Percentiles rank a stretch among this genome's conserved stretches.
These are phyloP conservation scores for Sinapis alba DNA, from an alignment of 441 rosid species.

Conservation along the genomic window DNA sequence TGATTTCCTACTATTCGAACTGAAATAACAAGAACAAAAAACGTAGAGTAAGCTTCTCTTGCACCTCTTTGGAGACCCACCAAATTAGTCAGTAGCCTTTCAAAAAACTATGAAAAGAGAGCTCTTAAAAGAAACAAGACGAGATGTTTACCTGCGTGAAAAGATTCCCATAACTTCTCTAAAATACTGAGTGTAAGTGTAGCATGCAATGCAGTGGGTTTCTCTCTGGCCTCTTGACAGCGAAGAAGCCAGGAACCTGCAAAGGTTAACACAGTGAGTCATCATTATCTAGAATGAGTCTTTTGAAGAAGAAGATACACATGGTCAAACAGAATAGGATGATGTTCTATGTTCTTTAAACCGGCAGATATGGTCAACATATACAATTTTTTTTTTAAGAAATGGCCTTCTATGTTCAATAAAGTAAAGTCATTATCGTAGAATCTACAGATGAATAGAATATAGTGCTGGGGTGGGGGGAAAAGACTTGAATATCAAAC, in stretches of 20 bases:
- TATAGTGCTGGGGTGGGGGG: conserved; percentile 4
- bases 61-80: too few species aligned
- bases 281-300: neutral
- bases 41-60: conserved; percentile 13
- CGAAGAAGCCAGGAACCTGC: conserved; percentile 37
- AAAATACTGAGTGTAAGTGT: conserved; percentile 17
- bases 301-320: conserved; percentile 13
- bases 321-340: conserved; percentile 3
- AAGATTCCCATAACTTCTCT: conserved; percentile 61
- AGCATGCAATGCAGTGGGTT: neutral
- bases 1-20: conserved; percentile 59
- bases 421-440: conserved; percentile 28
- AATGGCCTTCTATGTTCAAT: neutral
- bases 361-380: conserved; percentile 9
- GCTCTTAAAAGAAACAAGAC: neutral
- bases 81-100: neutral
- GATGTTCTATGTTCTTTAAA: neutral
- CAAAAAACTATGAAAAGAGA: neutral
- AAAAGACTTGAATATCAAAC: conserved; percentile 29
- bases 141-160: conserved; percentile 61
- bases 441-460: conserved; percentile 31
- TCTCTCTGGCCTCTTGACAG: conserved; percentile 30
- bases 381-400: neutral
- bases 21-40: conserved; percentile 42
- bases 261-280: neutral